These are phyloP conservation scores for Fusarium sp. DNA, from an alignment of 2,329 filamentous ascomycete genomes.

Conservation along the genomic window DNA sequence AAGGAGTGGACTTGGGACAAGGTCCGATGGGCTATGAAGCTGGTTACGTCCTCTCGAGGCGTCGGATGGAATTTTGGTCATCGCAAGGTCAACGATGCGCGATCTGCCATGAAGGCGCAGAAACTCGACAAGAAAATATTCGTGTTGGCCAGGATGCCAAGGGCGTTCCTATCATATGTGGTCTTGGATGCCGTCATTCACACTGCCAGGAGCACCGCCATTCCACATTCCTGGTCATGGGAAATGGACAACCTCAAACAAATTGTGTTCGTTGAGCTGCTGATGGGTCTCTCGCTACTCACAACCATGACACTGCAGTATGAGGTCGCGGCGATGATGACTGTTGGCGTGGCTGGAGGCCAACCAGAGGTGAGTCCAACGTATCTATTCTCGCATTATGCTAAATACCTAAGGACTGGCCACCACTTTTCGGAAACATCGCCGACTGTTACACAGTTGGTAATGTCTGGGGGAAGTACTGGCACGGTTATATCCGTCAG, in stretches of 20 bases:
- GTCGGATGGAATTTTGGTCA: slow-evolving; percentile 27
- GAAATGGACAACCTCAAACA: background rate
- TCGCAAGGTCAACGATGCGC: background rate
- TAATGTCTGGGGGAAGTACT: slow-evolving; percentile 31
- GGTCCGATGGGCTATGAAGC: slow-evolving; percentile 14
- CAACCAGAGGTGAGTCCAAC: slow-evolving; percentile 6
- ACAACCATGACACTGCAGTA: slow-evolving; percentile 22
- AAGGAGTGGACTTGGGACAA: slow-evolving; percentile 14
- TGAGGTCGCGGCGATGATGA: slow-evolving; percentile 14
- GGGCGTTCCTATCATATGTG: slow-evolving; percentile 8
- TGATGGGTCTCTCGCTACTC: slow-evolving; percentile 16
- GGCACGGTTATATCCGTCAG: slow-evolving; percentile 29
- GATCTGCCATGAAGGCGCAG: background rate
- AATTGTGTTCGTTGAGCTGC: background rate
- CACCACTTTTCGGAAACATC: slow-evolving; percentile 19
- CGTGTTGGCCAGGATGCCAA: background rate
- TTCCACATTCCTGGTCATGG: slow-evolving; percentile 12
- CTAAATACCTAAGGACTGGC: slow-evolving; percentile 17
- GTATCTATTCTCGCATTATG: no score
- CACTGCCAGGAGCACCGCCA: background rate
- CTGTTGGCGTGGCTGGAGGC: background rate
- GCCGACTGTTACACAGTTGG: slow-evolving; percentile 14
- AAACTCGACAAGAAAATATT: background rate
- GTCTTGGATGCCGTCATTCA: slow-evolving; percentile 7
- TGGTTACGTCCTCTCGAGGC: slow-evolving; percentile 15